phyloP scores from a whole-genome alignment of 768 basidiomycete genomes.

The Neoboletus subvelutipes region DNA sequence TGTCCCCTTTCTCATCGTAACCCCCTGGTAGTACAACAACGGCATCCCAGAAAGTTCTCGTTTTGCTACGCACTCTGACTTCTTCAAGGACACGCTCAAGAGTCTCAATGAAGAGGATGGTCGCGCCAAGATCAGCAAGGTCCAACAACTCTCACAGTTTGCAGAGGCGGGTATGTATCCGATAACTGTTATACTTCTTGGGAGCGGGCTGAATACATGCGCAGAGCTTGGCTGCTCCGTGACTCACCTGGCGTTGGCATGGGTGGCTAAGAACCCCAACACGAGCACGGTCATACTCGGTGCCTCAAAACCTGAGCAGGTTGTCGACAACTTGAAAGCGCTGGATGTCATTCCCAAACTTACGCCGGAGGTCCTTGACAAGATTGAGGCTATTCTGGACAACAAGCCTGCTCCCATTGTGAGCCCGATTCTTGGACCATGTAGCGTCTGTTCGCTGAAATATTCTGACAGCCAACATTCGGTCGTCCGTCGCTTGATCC shows the following conservation, averaged over 20 bases:
- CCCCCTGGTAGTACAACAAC: conserved; percentile 40
- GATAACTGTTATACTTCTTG: not conserved
- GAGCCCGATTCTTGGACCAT: conserved; percentile 4
- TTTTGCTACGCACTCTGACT: conserved; percentile 45
- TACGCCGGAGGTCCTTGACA: conserved; percentile 47
- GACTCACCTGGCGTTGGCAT: conserved; percentile 56
- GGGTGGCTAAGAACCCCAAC: conserved; percentile 51
- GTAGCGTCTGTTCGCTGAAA: conserved; percentile 5
- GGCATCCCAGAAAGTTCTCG: conserved; percentile 54
- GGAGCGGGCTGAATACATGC: conserved; percentile 4
- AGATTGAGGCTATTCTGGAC: conserved; percentile 53
- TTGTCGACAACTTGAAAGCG: conserved; percentile 50
- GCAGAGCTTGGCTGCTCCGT: conserved; percentile 45
- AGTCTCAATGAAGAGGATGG: conserved; percentile 43
- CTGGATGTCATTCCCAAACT: conserved; percentile 54
- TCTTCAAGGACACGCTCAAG: conserved; percentile 47
- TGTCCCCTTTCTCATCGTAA: not conserved
- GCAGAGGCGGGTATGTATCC: conserved; percentile 36
- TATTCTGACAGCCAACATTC: conserved; percentile 18
- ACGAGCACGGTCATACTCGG: conserved; percentile 49
- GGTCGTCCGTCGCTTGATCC: conserved; percentile 33
- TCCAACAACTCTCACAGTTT: conserved; percentile 45
- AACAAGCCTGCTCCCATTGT: conserved; percentile 36
- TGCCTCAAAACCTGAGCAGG: conserved; percentile 47
- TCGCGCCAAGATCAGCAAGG: conserved; percentile 46